Conservation (phyloP, 2,329 filamentous ascomycete species). For the Fusarium redolens region DNA sequence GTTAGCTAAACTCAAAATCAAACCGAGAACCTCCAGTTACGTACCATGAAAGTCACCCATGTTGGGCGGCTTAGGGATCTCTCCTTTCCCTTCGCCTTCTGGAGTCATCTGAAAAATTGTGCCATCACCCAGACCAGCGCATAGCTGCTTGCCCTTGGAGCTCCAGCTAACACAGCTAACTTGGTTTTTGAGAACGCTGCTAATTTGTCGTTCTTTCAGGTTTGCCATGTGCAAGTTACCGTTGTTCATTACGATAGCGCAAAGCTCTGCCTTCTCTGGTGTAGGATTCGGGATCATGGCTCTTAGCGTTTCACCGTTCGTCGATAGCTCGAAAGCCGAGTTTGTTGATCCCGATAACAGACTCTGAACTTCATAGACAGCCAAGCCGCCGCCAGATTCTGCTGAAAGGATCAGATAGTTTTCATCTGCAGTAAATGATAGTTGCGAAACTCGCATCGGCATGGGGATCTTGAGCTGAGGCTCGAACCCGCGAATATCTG, state of each 20-base stretch:
- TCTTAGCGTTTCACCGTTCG: constrained; percentile 79
- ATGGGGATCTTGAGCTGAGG: constrained; percentile 80
- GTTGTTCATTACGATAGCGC: constrained; percentile 82
- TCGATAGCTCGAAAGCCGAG: constrained; percentile 79
- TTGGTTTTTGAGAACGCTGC: constrained; percentile 73
- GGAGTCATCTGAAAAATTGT: constrained; percentile 85
- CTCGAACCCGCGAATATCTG: constrained; percentile 75
- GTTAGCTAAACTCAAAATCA: constrained; percentile 7
- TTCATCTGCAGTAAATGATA: constrained; percentile 92
- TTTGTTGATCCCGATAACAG: constrained; percentile 75
- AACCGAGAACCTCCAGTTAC: constrained; percentile 37
- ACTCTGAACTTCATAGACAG: constrained; percentile 81
- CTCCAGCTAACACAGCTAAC: constrained; percentile 94
- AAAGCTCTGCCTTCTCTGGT: constrained; percentile 75
- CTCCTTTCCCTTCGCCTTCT: constrained; percentile 79
- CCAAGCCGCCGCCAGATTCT: constrained; percentile 82
- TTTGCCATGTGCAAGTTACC: constrained; percentile 89
- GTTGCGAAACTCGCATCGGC: constrained; percentile 82
- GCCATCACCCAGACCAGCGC: constrained; percentile 86
- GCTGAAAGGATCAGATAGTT: constrained; percentile 84
- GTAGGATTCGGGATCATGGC: constrained; percentile 84
- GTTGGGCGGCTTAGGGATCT: constrained; percentile 81
- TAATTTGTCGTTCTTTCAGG: constrained; percentile 74
- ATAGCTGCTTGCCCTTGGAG: constrained; percentile 89
- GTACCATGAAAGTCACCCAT: constrained; percentile 75